Evolutionary conservation across 352 stramenopile species (phyloP).

Genomic region (Phytophthora colocasiae): DNA sequence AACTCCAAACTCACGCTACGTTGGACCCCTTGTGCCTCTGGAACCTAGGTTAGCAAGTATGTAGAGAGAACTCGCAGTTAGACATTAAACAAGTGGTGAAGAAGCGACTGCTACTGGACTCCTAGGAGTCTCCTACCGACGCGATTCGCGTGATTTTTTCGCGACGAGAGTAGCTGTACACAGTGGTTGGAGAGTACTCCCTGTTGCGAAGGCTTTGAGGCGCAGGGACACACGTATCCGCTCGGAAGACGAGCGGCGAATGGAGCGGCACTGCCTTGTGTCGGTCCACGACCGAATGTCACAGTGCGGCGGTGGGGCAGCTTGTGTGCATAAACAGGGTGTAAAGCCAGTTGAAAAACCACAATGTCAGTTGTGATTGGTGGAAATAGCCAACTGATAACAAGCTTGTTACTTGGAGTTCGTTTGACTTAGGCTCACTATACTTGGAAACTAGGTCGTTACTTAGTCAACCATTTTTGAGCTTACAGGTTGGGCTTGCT

Average conservation of each 20-base stretch:
- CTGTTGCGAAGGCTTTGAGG: slow-evolving; percentile 17
- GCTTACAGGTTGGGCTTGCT: slow-evolving; percentile 2
- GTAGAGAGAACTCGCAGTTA: slow-evolving; percentile 7
- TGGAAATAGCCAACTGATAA: slow-evolving; percentile 17
- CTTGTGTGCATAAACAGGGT: slow-evolving; percentile 19
- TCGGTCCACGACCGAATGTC: slow-evolving; percentile 34
- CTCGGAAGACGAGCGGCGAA: slow-evolving; percentile 13
- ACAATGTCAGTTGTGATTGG: slow-evolving; percentile 15
- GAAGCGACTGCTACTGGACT: slow-evolving; percentile 19
- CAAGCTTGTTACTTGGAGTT: slow-evolving; percentile 1
- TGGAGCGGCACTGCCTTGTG: slow-evolving; percentile 9
- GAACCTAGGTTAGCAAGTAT: slow-evolving; percentile 10
- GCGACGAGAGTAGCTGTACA: slow-evolving; percentile 7
- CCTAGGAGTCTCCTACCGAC: too few species aligned
- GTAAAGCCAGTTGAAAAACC: slow-evolving; percentile 27
- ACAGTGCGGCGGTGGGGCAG: slow-evolving; percentile 18
- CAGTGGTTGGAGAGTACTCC: not conserved
- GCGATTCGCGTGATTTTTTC: slow-evolving; percentile 7
- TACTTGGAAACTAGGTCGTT: slow-evolving; percentile 8
- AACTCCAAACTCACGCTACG: slow-evolving; percentile 1
- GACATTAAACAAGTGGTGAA: not conserved
- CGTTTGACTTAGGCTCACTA: slow-evolving; percentile 22
- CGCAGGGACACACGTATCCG: not conserved
- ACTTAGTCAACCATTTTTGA: slow-evolving; percentile 7
- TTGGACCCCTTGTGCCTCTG: not conserved